A percentile compares a stretch with the other conserved stretches of the same genome.
Conservation (phyloP, 2,329 filamentous ascomycete genomes). For the Aureobasidium sp. region DNA sequence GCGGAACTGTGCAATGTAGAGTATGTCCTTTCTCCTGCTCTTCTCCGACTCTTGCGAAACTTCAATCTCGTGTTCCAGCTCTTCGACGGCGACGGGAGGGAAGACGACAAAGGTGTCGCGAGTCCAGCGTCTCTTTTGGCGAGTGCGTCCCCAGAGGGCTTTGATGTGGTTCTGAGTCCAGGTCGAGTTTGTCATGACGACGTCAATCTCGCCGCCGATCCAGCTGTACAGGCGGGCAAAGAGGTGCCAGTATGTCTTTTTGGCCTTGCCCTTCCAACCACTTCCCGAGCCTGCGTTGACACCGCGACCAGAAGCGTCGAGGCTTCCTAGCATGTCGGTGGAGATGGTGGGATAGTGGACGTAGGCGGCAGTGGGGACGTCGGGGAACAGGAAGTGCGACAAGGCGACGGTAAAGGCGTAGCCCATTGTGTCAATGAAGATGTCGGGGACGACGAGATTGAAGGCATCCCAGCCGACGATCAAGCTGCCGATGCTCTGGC, state of each 20-base stretch:
- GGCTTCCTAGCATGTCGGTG: constrained; percentile 88
- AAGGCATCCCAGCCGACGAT: constrained; percentile 89
- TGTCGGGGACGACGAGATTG: constrained; percentile 80
- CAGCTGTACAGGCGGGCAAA: constrained; percentile 79
- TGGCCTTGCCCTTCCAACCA: constrained; percentile 62
- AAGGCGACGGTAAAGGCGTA: constrained; percentile 87
- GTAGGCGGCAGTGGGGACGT: constrained; percentile 81
- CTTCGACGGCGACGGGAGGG: constrained; percentile 83
- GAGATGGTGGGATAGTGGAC: constrained; percentile 98
- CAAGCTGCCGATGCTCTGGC: constrained; percentile 87
- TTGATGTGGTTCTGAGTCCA: constrained; percentile 87
- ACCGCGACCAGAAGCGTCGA: constrained; percentile 60
- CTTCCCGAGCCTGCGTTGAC: constrained; percentile 77
- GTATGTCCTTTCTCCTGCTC: constrained; percentile 61
- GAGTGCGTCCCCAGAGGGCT: constrained; percentile 61
- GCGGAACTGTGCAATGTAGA: constrained; percentile 96
- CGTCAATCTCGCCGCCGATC: constrained; percentile 76
- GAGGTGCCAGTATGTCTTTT: constrained; percentile 76
- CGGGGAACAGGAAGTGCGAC: constrained; percentile 71
- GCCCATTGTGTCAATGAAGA: constrained; percentile 97
- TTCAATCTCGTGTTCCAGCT: constrained; percentile 68
- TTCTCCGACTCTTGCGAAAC: constrained; percentile 64
- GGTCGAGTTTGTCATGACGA: constrained; percentile 95
- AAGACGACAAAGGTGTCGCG: constrained; percentile 70
- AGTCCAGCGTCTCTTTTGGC: constrained; percentile 38